Base-by-base conservation (phyloP, 2,329 filamentous ascomycete genomes). In the Nothophaeocryptopus gaeumannii region DNA sequence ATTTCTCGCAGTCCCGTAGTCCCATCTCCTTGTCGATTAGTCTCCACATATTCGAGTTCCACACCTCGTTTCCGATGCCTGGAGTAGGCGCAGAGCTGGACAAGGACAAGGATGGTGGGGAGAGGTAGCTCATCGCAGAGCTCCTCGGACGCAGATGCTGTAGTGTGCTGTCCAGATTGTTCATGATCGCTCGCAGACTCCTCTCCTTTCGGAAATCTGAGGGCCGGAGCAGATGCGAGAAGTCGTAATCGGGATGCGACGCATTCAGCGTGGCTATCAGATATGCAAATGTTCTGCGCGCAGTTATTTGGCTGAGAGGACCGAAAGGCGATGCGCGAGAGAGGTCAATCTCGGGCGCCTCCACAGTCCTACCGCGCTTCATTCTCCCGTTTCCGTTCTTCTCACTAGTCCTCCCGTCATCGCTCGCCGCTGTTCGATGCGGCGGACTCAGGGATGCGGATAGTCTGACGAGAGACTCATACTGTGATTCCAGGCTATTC, bases 251-350 rank as follows among this genome's bases (percentile, higher is more conserved):
- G 2, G 88, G 84, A 72, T 99, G 92, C 51, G 89, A 95, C 5
- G 93, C 93, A 66, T 99, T 99, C 32, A 99, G 77, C 0, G 92
- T 97, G 33, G 93, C 93, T 61, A 99, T 97, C 44, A 99, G 75
- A 69, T 97, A 97, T 38, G 93, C 91, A 71, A 95, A 97, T 0
- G 89, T 96, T 59, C 92, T 84, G 33, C 93, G 87, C 65, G 89
- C 93, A 39, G 88, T 88, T 42, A 90, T 83, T 63, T 96, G 88
- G 53, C 88, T 91, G 51, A 99, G 79, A 12, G 88, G 86, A 13
- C 93, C 93, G 65, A 99, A 99, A 2, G 93, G 89, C 67, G 89
- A 96, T 5, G 89, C 88, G 52, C 89, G 84, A 8, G 87, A 90
- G 41, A 96, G 78, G 72, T 95, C 84, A 41, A 69, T 67, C 45